These are phyloP conservation scores for Scedosporium boydii DNA, from an alignment of 2,329 filamentous ascomycete species.

Conservation along the genomic window DNA sequence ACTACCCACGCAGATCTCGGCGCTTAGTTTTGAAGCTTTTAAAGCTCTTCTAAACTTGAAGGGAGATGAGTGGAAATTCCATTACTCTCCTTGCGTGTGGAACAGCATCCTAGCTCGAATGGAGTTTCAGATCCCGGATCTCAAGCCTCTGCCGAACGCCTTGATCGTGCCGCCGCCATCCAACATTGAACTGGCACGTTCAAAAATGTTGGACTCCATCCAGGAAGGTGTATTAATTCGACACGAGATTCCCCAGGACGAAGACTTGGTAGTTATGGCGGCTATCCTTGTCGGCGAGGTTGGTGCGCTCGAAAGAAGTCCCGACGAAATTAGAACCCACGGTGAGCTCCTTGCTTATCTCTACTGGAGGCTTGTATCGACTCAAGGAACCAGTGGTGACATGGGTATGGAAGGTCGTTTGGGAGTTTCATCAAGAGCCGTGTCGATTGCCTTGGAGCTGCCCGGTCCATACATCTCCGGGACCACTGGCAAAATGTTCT, in stretches of 20 bases:
- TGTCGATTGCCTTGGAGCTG: conserved; percentile 12
- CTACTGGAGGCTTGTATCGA: background rate
- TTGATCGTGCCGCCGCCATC: conserved; percentile 8
- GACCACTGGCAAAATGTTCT: conserved; percentile 17
- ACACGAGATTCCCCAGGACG: conserved; percentile 1
- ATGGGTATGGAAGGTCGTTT: background rate
- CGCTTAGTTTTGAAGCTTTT: conserved; percentile 11
- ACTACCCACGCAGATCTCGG: background rate
- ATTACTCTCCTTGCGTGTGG: conserved; percentile 18
- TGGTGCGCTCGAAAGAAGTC: no score
- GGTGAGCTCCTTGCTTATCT: background rate
- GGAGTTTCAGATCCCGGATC: conserved; percentile 16
- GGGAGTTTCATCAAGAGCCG: background rate
- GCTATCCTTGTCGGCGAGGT: background rate
- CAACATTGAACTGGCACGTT: background rate
- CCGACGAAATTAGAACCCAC: background rate
- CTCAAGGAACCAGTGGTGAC: background rate
- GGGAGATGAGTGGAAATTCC: conserved; percentile 16
- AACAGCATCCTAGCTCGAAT: conserved; percentile 17
- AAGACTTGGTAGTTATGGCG: background rate
- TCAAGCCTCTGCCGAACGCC: conserved; percentile 18
- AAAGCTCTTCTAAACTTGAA: conserved; percentile 14
- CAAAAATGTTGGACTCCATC: background rate
- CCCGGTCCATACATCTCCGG: conserved; percentile 7
- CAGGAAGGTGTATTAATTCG: background rate